A percentile compares a stretch with the other conserved stretches of the same genome.
phyloP scores from a whole-genome alignment of 495 filamentous ascomycete species.

The Cercophora samala region DNA sequence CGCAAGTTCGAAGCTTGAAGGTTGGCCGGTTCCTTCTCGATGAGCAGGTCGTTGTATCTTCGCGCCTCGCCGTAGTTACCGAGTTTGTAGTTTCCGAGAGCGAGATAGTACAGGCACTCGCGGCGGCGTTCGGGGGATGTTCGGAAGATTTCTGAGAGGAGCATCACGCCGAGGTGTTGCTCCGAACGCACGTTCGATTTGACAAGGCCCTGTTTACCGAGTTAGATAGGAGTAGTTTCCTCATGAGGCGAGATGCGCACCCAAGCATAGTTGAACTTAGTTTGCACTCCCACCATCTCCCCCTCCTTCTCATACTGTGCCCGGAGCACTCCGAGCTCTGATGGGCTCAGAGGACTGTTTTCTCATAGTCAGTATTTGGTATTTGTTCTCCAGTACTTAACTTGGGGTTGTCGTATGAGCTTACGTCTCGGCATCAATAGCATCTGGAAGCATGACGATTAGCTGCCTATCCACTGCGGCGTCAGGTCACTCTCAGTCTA shows the following conservation, averaged over 20 bases:
- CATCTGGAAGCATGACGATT: constrained; percentile 58
- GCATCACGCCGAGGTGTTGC: constrained; percentile 90
- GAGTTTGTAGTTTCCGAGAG: constrained; percentile 94
- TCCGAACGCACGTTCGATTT: constrained; percentile 80
- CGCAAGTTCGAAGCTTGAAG: constrained; percentile 82
- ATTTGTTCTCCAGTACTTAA: neutral
- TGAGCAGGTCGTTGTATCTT: constrained; percentile 85
- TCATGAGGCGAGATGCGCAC: constrained; percentile 44
- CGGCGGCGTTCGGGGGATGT: constrained; percentile 83
- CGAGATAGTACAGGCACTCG: constrained; percentile 97
- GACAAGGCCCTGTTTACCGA: constrained; percentile 71
- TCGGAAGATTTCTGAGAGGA: constrained; percentile 96
- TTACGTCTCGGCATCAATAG: constrained; percentile 94
- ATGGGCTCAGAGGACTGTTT: constrained; percentile 74
- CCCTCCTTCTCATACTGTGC: constrained; percentile 95
- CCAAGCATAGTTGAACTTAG: constrained; percentile 99
- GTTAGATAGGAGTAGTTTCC: neutral
- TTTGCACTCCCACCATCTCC: constrained; percentile 92
- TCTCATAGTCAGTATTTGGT: constrained; percentile 8
- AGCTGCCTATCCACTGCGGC: constrained; percentile 10
- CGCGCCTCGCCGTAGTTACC: constrained; percentile 95
- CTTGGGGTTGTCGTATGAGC: constrained; percentile 14
- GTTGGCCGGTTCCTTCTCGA: constrained; percentile 86
- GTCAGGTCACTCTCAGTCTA: constrained; percentile 13
- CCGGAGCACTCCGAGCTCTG: constrained; percentile 86